phyloP scores from a whole-genome alignment of 148 eudicot species.

The Pharnaceum exiguum region DNA sequence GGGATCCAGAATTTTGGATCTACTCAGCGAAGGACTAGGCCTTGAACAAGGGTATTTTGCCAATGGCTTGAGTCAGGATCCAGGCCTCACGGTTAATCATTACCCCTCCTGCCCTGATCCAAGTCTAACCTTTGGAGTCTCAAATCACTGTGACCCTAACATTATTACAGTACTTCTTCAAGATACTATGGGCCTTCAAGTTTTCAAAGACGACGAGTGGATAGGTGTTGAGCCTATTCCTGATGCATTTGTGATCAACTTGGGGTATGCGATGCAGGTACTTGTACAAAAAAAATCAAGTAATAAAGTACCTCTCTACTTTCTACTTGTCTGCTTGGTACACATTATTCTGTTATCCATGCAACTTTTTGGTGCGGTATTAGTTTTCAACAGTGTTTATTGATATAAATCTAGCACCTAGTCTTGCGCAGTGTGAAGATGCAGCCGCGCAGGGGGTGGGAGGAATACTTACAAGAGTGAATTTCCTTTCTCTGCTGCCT shows the following conservation, averaged over 20 bases:
- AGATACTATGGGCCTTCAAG: slow-evolving; percentile 22
- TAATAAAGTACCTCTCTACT: no score
- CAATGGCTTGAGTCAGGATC: not conserved
- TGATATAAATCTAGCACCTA: no score
- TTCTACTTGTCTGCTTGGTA: no score
- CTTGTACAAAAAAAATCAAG: not conserved
- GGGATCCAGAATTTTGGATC: slow-evolving; percentile 6
- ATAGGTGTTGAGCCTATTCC: slow-evolving; percentile 19
- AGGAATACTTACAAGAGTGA: no score
- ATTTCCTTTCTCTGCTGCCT: no score
- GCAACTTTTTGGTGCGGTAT: no score
- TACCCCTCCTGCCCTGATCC: slow-evolving; percentile 14
- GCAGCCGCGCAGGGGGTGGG: no score
- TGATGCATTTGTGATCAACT: slow-evolving; percentile 20
- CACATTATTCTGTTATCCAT: no score
- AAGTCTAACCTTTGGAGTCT: slow-evolving; percentile 4
- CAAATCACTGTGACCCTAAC: slow-evolving; percentile 13
- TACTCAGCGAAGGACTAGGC: slow-evolving; percentile 16
- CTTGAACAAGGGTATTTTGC: slow-evolving; percentile 6
- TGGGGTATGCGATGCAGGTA: slow-evolving; percentile 21
- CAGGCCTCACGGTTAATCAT: slow-evolving; percentile 1
- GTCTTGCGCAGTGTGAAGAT: no score
- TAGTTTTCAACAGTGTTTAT: no score
- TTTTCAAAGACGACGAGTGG: slow-evolving; percentile 21
- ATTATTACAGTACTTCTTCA: slow-evolving; percentile 20